Conservation (phyloP, 257 asterid species). For the Salvia miltiorrhiza region DNA sequence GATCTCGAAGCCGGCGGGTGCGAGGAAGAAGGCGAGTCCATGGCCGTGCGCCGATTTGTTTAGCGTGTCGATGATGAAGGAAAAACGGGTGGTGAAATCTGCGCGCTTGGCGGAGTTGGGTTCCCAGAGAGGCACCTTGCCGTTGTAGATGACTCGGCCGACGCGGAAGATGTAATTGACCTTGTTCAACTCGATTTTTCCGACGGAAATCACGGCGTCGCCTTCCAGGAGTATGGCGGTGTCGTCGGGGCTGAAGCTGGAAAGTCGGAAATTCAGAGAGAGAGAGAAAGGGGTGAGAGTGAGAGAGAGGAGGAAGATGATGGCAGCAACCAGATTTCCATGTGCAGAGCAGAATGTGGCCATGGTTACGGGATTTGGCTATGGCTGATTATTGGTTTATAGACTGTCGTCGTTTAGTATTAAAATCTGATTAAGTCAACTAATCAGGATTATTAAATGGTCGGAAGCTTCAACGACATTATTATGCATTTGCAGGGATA, state of each 20-base stretch:
- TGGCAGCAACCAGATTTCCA: background rate
- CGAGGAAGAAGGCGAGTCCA: constrained; percentile 31
- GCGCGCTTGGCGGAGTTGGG: background rate
- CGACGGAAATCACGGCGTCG: background rate
- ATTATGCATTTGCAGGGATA: background rate
- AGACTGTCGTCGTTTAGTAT: background rate
- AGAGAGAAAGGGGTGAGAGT: background rate
- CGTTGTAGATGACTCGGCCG: constrained; percentile 17
- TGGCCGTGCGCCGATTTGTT: background rate
- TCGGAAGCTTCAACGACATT: background rate
- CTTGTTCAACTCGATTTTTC: background rate
- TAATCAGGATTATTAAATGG: background rate
- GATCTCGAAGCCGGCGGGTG: constrained; percentile 20
- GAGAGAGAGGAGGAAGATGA: background rate
- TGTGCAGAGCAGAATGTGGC: background rate
- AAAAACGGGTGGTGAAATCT: constrained; percentile 24
- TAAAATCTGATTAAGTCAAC: background rate
- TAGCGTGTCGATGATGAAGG: constrained; percentile 16
- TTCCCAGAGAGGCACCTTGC: constrained; percentile 20
- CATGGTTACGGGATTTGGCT: background rate
- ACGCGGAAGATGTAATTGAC: background rate
- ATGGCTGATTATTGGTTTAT: background rate
- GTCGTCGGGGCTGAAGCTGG: background rate
- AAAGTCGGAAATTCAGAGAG: constrained; percentile 1
- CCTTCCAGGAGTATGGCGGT: background rate